These are phyloP conservation scores for Pseudotsuga menziesii DNA, from an alignment of 75 land plant species.

Conservation along the genomic window DNA sequence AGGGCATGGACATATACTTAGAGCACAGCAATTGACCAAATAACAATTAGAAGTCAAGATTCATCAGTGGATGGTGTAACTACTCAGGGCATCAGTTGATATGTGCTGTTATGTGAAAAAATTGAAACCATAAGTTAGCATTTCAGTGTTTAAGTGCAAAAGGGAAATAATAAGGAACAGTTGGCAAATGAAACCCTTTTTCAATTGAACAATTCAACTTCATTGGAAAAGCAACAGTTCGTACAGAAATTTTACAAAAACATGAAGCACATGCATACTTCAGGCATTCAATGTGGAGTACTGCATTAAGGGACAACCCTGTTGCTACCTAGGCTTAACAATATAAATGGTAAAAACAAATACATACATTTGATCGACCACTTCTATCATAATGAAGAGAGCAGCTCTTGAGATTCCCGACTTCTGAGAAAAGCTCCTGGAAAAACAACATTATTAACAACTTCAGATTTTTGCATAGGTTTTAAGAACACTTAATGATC, in stretches of 20 bases:
- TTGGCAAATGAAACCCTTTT: background rate
- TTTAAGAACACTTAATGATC: background rate
- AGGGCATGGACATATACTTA: background rate
- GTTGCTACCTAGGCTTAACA: background rate
- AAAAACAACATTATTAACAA: background rate
- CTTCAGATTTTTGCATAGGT: background rate
- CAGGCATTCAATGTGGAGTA: background rate
- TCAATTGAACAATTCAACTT: background rate
- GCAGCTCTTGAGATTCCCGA: constrained; percentile 50
- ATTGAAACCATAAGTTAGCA: background rate
- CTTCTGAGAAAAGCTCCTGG: constrained; percentile 60
- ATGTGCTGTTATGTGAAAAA: background rate
- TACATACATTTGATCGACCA: constrained; percentile 57
- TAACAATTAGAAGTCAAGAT: background rate
- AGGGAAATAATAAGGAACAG: background rate
- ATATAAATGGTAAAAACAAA: background rate
- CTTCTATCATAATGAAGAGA: constrained; percentile 49
- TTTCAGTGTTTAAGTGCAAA: no score
- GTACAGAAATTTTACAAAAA: no score
- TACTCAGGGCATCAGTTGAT: background rate
- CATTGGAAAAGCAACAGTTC: background rate
- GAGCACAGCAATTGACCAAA: no score
- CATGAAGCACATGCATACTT: no score
- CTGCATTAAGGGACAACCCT: background rate
- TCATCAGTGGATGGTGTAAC: background rate